Base-by-base conservation (phyloP, 2,329 filamentous ascomycete species). In the Colletotrichum navitas region DNA sequence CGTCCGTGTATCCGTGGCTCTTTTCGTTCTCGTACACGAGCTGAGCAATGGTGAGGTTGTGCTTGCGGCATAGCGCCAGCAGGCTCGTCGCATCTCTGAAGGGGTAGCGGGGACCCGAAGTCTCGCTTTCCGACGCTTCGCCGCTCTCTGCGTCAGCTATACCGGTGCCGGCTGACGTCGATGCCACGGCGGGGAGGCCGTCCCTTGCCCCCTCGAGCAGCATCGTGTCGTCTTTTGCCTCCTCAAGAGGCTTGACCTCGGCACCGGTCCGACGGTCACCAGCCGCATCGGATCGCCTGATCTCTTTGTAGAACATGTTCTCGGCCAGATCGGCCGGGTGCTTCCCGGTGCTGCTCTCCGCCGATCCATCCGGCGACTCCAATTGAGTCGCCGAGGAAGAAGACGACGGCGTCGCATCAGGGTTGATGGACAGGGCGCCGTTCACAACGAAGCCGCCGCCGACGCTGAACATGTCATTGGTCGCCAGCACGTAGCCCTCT, bases 401-500 rank as follows among this genome's bases (percentile, higher is more conserved):
- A 12, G 76, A 72, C 0, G 68, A 26, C 10, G 72, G 41, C 8
- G 73, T 39, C 4, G 76, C 74, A n/a, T 75, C 77, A 6, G 82
- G 74, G 21, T 80, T 79, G 34, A 83, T 84, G 11, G 85, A 86
- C 62, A 87, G 76, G 21, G 85, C 80, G 14, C 85, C 85, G 59
- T 86, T 86, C 63, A 87, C 85, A 47, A 87, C 85, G 64, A 87
- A 87, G 1, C 85, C 85, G n/a, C 85, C 85, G 1, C 85, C 85
- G 2, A 87, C 85, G 62, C 85, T 86, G 74, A 87, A 87, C 73
- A 86, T 78, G 72, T 87, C 85, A 66, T 86, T 87, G 24, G 82
- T 85, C 1, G 85, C 85, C 43, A 86, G 75, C 73, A 85, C 81
- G 39, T 79, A 81, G 14, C 85, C 85, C 2, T 86, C 80, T 5